phyloP scores from a whole-genome alignment of 805 yeast genomes.

The Pichia eremophila region DNA sequence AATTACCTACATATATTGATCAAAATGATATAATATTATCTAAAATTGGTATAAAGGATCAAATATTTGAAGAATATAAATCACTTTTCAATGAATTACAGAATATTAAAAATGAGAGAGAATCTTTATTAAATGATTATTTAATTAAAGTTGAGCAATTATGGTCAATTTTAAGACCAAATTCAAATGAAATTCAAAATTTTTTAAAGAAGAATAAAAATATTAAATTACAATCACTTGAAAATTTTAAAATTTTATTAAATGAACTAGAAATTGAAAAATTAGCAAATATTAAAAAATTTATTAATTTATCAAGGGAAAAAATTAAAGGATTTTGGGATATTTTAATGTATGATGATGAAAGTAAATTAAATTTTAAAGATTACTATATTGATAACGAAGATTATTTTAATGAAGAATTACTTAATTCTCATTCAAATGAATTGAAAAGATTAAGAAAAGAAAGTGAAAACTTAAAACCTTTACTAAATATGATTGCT shows the following conservation, averaged over 20 bases:
- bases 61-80: conserved; percentile 10
- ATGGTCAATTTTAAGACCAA: conserved; percentile 37
- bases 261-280: conserved; percentile 51
- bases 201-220: conserved; percentile 36
- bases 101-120: conserved; percentile 28
- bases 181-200: conserved; percentile 19
- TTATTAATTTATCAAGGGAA: conserved; percentile 52
- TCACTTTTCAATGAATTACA: conserved; percentile 15
- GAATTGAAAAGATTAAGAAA: conserved; percentile 46
- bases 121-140: conserved; percentile 28
- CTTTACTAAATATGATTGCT: conserved; percentile 46
- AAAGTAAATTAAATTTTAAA: conserved; percentile 40
- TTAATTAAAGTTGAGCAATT: conserved; percentile 28
- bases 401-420: conserved; percentile 40
- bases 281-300: conserved; percentile 53
- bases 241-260: conserved; percentile 45
- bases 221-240: conserved; percentile 38
- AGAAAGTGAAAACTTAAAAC: conserved; percentile 41
- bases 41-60: conserved; percentile 18
- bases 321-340: conserved; percentile 58
- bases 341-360: conserved; percentile 45
- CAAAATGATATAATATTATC: conserved; percentile 13
- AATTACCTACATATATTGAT: neutral
- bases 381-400: conserved; percentile 31
- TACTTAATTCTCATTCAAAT: conserved; percentile 53